Evolutionary conservation across 441 rosid genomes (phyloP).

Genomic region (Geranium incanum): DNA sequence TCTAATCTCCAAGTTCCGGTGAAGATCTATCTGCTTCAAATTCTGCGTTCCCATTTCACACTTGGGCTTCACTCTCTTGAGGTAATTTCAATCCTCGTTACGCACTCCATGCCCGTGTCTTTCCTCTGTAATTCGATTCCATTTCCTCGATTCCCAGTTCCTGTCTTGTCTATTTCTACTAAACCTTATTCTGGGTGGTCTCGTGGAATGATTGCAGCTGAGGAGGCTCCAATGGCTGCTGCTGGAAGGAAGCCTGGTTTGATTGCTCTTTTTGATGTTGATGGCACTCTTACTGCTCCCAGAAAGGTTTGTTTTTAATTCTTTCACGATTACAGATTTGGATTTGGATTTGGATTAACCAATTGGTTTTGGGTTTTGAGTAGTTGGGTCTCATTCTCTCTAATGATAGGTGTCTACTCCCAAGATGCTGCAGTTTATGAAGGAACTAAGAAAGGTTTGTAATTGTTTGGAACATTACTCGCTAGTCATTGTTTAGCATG

Average conservation of each 20-base stretch:
- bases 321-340: not conserved
- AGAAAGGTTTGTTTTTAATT: constrained; percentile 44
- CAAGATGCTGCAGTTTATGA: constrained; percentile 55
- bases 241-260: constrained; percentile 49
- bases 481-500: not conserved
- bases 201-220: not conserved
- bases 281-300: constrained; percentile 77
- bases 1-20: not conserved
- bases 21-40: constrained; percentile 25
- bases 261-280: constrained; percentile 49
- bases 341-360: not conserved
- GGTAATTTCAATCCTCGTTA: not conserved
- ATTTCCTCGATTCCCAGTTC: not conserved
- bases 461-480: not conserved
- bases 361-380: not conserved
- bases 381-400: not conserved
- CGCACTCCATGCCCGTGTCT: not conserved
- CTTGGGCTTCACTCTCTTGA: not conserved
- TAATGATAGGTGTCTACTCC: constrained; percentile 41
- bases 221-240: constrained; percentile 27
- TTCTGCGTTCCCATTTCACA: constrained; percentile 15
- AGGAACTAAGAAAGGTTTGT: constrained; percentile 58
- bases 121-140: not conserved
- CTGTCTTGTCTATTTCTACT: not conserved
- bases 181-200: not conserved